Evolutionary conservation across 805 yeast species (phyloP).

Genomic region (Martiniozyma abietophila): DNA sequence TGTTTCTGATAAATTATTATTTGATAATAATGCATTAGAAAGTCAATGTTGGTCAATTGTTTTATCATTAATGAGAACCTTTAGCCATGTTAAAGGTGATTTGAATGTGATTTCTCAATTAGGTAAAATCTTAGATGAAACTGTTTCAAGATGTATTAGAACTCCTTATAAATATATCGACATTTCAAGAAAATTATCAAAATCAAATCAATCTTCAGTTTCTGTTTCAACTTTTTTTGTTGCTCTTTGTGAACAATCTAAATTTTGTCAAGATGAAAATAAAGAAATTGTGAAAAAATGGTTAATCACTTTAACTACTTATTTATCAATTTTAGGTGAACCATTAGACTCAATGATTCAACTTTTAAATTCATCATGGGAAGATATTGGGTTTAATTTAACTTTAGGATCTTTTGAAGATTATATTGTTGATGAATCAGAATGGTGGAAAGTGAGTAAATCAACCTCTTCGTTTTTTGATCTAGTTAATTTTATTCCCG

Average conservation of each 20-base stretch:
- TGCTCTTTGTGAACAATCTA: conserved; percentile 61
- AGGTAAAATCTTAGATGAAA: conserved; percentile 66
- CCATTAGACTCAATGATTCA: conserved; percentile 24
- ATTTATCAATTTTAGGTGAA: conserved; percentile 52
- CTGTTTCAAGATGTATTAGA: conserved; percentile 57
- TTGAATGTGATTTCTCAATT: conserved; percentile 26
- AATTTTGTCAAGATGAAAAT: conserved; percentile 33
- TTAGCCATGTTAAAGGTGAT: conserved; percentile 6
- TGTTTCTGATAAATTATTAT: conserved; percentile 42
- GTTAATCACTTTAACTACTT: conserved; percentile 40
- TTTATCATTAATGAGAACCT: conserved; percentile 31
- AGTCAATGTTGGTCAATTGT: conserved; percentile 51
- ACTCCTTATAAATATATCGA: conserved; percentile 86
- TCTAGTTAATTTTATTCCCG: conserved; percentile 25
- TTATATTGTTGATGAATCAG: not conserved
- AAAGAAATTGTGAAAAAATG: conserved; percentile 30
- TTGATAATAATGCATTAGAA: conserved; percentile 34
- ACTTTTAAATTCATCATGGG: conserved; percentile 13
- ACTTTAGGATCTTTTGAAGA: conserved; percentile 12
- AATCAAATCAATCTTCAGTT: conserved; percentile 10
- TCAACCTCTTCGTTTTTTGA: conserved; percentile 26
- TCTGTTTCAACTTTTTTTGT: conserved; percentile 49
- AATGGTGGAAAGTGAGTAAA: conserved; percentile 6
- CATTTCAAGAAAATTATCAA: conserved; percentile 20
- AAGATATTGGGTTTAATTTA: conserved; percentile 6